A percentile compares a stretch with the other conserved stretches of the same genome.
Evolutionary conservation across 352 stramenopile species (phyloP).

Genomic region (Pythium volutum): DNA sequence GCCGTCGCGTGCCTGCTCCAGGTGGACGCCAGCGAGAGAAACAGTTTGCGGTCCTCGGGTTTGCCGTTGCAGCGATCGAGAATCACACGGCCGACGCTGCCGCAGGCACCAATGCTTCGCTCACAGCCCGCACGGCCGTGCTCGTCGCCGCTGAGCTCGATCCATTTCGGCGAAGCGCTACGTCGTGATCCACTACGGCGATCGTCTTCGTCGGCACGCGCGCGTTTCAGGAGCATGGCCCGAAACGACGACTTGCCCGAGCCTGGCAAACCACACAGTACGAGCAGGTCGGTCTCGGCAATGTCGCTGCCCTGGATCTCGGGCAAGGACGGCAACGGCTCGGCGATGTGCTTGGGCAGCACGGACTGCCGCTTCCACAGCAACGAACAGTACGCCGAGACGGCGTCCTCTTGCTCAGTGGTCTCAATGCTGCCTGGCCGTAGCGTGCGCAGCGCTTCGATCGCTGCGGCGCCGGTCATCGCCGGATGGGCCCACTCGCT

Average conservation of each 20-base stretch:
- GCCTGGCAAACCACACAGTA: conserved; percentile 56
- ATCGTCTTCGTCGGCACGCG: conserved; percentile 10
- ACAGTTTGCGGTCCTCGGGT: conserved; percentile 35
- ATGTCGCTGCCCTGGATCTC: conserved; percentile 31
- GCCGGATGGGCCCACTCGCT: conserved; percentile 37
- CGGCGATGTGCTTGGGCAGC: conserved; percentile 24
- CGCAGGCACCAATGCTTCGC: conserved; percentile 27
- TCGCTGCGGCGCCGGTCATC: conserved; percentile 42
- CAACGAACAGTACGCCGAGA: conserved; percentile 45
- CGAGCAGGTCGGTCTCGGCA: conserved; percentile 40
- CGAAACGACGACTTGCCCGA: conserved; percentile 67
- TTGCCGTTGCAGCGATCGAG: conserved; percentile 61
- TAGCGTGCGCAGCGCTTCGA: conserved; percentile 38
- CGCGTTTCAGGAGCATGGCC: conserved; percentile 39
- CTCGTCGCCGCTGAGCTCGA: conserved; percentile 52
- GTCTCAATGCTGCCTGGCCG: conserved; percentile 61
- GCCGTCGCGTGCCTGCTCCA: conserved; percentile 58
- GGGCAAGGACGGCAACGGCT: conserved; percentile 35
- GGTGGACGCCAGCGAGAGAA: conserved; percentile 38
- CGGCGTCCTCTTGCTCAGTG: conserved; percentile 43
- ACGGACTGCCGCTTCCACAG: conserved; percentile 54
- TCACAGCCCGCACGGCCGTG: conserved; percentile 38
- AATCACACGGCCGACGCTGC: conserved; percentile 28
- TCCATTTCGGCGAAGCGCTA: conserved; percentile 21
- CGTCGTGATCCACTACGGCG: not conserved